Base-by-base conservation (phyloP, 148 eudicot genomes). In the Salicornia ramosissima region DNA sequence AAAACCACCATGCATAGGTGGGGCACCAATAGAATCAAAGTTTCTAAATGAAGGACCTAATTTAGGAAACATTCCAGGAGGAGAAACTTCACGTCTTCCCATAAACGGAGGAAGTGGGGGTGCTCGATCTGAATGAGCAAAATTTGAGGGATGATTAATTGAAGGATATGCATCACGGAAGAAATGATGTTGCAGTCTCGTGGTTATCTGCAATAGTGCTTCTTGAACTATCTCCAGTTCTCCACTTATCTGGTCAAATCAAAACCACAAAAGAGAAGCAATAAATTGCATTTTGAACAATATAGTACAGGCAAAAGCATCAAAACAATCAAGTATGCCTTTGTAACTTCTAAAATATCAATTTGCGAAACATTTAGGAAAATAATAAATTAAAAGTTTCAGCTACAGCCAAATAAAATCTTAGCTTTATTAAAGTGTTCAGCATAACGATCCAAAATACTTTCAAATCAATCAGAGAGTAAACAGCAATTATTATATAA, bases 141-240 rank as follows among this genome's bases (percentile, higher is more conserved):
- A 83, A 63, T 85, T 80, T 30, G 78, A 53, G 68, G 79, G 85
- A 65, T 74, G 82, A 33, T 83, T 78, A 22, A 75, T 54, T 26
- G 83, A 77, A 47, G 98, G 96, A 82, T 83, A 94, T 64, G 83
- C 86, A 78, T 90, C 91, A 19, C 97, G 89, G 76, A 94, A 94
- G 77, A 83, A 88, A 77, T 86, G 97, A 69, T 86, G 77, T 39
- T 79, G 79, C 64, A 94, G 67, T 68, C 97, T 87, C 56, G 86
- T 33, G 39, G 96, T 94, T 81, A 94, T 83, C 75, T 89, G 97
- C 82, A 94, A 30, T 68, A 91, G 81, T 69, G 99, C 99, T 71
- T 94, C 97, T 74, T 89, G 96, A 62, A 91, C 96, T 60, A 73
- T 75, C 67, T 84, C 87, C 63, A 79, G 69, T 31, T 87, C 97